Base-by-base conservation (phyloP, 805 yeast genomes). In the Candida boidinii region DNA sequence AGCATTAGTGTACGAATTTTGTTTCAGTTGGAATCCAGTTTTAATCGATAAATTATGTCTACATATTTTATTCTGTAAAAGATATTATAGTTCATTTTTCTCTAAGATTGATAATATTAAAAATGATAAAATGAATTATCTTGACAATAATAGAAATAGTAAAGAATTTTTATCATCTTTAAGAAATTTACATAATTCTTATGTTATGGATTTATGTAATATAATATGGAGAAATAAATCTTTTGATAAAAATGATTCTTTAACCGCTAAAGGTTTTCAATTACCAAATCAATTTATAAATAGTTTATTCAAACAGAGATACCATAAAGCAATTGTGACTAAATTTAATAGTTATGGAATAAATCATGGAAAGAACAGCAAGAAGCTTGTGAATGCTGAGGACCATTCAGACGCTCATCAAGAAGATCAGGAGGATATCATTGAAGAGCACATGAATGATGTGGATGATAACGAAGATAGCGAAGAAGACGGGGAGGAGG, bases 161-260 rank as follows among this genome's bases (percentile, higher is more conserved):
- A 17, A 24, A 22, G 26, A 29, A 12, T 17, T n/a, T 8, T 23
- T 23, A 9, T 5, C 16, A 9, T 7, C 5, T n/a, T 23, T 48
- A 23, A 60, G 62, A 32, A 41, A 43, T 8, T 30, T 67, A 4
- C 73, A 68, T 30, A 73, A 73, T 36, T 53, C 73, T 0, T 70
- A 65, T 37, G 66, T 75, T 8, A 66, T 72, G 64, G 82, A 76
- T 43, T 45, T 68, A 7, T 61, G 77, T 38, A 76, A 76, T 36
- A 54, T 68, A 11, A 30, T 70, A 0, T 76, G 82, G 82, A 51
- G 79, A 37, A 70, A 73, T 39, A 63, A 59, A 42, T 70, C 76
- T 1, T 66, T 73, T 39, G 60, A 60, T 17, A 46, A 47, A n/a
- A 62, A 44, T 9, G 38, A 46, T 2, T 48, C 46, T 2, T 45